phyloP scores from a whole-genome alignment of 805 yeast species.

The Metschnikowia arizonensis region DNA sequence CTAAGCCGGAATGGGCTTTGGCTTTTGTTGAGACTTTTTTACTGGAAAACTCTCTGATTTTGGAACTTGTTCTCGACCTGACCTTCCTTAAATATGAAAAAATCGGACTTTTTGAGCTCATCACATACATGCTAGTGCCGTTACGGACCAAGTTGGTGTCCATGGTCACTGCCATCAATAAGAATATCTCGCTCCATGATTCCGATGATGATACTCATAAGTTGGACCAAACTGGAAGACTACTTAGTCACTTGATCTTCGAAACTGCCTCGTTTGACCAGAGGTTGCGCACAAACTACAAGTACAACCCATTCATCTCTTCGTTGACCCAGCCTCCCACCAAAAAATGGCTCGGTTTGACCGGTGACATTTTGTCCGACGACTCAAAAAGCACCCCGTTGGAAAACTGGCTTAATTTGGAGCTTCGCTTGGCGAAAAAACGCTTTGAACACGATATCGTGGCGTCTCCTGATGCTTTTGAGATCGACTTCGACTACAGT shows the following conservation, averaged over 20 bases:
- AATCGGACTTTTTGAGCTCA: slow-evolving; percentile 35
- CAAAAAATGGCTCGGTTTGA: slow-evolving; percentile 46
- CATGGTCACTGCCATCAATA: slow-evolving; percentile 23
- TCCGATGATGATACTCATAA: slow-evolving; percentile 9
- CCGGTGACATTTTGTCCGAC: slow-evolving; percentile 39
- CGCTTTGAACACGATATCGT: slow-evolving; percentile 50
- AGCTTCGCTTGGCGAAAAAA: slow-evolving; percentile 46
- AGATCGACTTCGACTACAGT: slow-evolving; percentile 52
- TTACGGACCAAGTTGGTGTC: slow-evolving; percentile 40
- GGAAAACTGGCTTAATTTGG: slow-evolving; percentile 50
- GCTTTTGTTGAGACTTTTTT: slow-evolving; percentile 45
- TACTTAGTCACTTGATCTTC: slow-evolving; percentile 54
- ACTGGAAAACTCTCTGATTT: slow-evolving; percentile 34
- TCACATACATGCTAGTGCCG: slow-evolving; percentile 46
- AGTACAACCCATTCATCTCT: slow-evolving; percentile 41
- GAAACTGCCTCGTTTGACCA: slow-evolving; percentile 60
- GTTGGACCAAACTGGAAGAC: slow-evolving; percentile 39
- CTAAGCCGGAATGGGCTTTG: slow-evolving; percentile 72
- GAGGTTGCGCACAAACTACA: slow-evolving; percentile 40
- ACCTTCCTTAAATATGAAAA: slow-evolving; percentile 24
- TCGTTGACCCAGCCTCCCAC: slow-evolving; percentile 20
- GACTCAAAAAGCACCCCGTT: slow-evolving; percentile 31
- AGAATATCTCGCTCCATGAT: slow-evolving; percentile 19
- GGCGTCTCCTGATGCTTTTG: slow-evolving; percentile 46
- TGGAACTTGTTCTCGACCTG: slow-evolving; percentile 38